These are phyloP conservation scores for Petrea volubilis DNA, from an alignment of 257 asterid species.

Conservation along the genomic window DNA sequence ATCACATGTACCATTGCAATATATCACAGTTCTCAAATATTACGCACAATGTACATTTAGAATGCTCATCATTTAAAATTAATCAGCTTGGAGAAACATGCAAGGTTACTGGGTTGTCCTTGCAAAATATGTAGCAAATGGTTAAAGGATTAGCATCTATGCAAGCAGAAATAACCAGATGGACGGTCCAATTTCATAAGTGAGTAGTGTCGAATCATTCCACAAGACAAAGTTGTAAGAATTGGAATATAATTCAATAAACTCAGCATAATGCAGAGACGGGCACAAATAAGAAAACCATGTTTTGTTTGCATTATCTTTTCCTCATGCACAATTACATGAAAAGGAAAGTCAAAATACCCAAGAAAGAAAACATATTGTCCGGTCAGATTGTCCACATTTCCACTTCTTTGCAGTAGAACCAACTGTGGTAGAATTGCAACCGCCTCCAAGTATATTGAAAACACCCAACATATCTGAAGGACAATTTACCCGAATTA, in stretches of 20 bases:
- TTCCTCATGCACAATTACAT: not conserved
- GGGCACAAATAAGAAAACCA: not conserved
- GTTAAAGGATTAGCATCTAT: not conserved
- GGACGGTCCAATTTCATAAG: not conserved
- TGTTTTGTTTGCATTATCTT: not conserved
- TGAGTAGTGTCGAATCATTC: not conserved
- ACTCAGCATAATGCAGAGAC: not conserved
- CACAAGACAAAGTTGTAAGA: not conserved
- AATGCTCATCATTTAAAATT: not conserved
- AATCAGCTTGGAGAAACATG: not conserved
- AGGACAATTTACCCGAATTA: conserved; percentile 2
- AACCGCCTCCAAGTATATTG: conserved; percentile 69
- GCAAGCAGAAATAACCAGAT: conserved; percentile 3
- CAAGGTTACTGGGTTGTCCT: not conserved
- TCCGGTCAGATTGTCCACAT: conserved; percentile 92
- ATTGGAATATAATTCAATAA: not conserved
- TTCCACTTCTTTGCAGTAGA: conserved; percentile 96
- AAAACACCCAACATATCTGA: conserved; percentile 91
- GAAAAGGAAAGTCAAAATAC: conserved; percentile 44
- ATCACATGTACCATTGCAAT: not conserved
- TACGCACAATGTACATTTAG: not conserved
- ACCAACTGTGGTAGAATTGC: conserved; percentile 89
- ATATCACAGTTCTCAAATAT: conserved; percentile 1
- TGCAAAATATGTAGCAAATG: not conserved
- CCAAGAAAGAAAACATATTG: conserved; percentile 94